These are phyloP conservation scores for Neofusicoccum ribis DNA, from an alignment of 2,329 filamentous ascomycete species.

Conservation along the genomic window DNA sequence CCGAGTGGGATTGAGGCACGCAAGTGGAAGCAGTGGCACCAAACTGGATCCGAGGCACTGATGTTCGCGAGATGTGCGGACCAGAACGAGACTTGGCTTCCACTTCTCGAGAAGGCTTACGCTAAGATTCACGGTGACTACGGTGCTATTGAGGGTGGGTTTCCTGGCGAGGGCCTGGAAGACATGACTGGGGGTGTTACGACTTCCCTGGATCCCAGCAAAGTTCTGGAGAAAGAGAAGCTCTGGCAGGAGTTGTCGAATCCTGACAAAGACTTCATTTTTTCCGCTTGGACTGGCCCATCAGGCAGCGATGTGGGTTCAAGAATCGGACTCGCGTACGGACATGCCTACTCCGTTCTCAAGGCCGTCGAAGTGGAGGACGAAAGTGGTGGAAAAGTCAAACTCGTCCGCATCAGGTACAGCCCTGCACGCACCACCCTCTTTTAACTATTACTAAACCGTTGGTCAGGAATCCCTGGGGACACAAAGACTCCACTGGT, in stretches of 20 bases:
- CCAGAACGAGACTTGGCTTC: conserved; percentile 80
- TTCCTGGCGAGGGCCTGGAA: conserved; percentile 64
- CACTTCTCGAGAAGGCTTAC: conserved; percentile 78
- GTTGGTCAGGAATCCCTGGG: conserved; percentile 74
- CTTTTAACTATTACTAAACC: neutral
- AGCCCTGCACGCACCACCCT: too few species aligned
- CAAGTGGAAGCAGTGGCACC: conserved; percentile 57
- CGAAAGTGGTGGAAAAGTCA: conserved; percentile 61
- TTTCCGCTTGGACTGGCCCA: conserved; percentile 41
- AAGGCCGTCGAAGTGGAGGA: conserved; percentile 62
- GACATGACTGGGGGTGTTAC: conserved; percentile 68
- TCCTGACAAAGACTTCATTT: conserved; percentile 78
- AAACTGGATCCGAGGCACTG: conserved; percentile 73
- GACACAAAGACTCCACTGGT: conserved; percentile 45
- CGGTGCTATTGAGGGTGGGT: conserved; percentile 71
- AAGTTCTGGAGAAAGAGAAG: conserved; percentile 74
- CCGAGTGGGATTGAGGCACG: conserved; percentile 65
- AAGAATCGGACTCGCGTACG: conserved; percentile 47
- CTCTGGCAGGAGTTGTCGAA: conserved; percentile 85
- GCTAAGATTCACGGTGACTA: conserved; percentile 85
- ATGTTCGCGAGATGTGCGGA: conserved; percentile 77
- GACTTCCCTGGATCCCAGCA: conserved; percentile 65
- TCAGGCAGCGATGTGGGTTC: conserved; percentile 24
- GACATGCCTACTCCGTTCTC: conserved; percentile 61
- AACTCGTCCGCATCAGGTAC: conserved; percentile 29